Percentiles rank a stretch among this genome's conserved stretches.
Evolutionary conservation across 345 rosid species (phyloP).

Genomic region (Populus simonii): DNA sequence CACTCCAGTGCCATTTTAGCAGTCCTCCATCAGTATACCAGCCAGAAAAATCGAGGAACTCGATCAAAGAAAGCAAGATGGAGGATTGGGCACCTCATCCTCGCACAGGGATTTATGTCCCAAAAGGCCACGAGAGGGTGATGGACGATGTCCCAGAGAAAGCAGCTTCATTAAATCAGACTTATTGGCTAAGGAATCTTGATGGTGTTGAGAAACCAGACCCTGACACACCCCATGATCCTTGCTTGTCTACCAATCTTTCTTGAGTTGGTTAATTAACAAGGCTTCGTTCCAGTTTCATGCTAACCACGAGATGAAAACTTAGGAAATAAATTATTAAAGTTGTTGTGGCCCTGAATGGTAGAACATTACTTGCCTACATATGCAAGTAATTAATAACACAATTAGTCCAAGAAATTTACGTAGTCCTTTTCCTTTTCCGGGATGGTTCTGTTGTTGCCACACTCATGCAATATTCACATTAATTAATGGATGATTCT

Average conservation of each 20-base stretch:
- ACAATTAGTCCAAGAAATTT: neutral
- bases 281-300: neutral
- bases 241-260: neutral
- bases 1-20: neutral
- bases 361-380: neutral
- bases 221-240: constrained; percentile 16
- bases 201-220: constrained; percentile 50
- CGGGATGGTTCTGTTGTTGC: neutral
- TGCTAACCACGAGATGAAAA: neutral
- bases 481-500: neutral
- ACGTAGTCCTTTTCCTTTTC: neutral
- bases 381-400: no score
- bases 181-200: constrained; percentile 51
- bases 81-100: constrained; percentile 62
- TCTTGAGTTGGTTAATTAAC: neutral
- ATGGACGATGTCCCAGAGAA: constrained; percentile 52
- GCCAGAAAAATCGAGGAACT: neutral
- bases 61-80: neutral
- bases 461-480: neutral
- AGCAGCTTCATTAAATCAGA: constrained; percentile 47
- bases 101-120: constrained; percentile 60
- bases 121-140: constrained; percentile 58
- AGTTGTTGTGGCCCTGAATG: neutral
- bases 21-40: neutral
- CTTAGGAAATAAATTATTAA: neutral